phyloP scores from a whole-genome alignment of 106 monocot species.

The Dendrobium huoshanense region DNA sequence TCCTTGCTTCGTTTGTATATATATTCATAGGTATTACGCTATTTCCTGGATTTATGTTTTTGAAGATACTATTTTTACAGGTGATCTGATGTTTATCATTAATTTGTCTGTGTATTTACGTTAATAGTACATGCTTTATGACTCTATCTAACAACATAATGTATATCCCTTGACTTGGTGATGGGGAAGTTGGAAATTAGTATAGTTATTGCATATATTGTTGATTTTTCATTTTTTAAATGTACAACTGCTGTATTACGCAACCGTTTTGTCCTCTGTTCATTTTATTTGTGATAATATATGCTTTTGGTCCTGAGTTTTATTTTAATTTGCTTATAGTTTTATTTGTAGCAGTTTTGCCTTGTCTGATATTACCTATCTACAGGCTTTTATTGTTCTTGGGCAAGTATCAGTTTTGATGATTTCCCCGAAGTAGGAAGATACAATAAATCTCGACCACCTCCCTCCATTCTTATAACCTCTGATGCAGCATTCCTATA shows the following conservation, averaged over 20 bases:
- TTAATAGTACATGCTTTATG: too few species aligned
- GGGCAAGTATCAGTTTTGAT: not conserved
- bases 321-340: not conserved
- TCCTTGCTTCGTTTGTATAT: not conserved
- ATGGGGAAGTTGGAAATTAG: too few species aligned
- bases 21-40: too few species aligned
- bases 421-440: slow-evolving; percentile 21
- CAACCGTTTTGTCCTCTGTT: not conserved
- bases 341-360: not conserved
- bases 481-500: not conserved
- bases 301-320: not conserved
- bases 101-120: not conserved
- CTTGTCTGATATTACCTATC: not conserved
- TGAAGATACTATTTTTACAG: not conserved
- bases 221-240: not conserved
- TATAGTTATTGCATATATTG: too few species aligned
- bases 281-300: not conserved
- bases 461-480: not conserved
- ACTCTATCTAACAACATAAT: too few species aligned
- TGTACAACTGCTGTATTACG: not conserved
- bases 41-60: not conserved
- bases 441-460: too few species aligned
- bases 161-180: too few species aligned
- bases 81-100: not conserved
- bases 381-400: slow-evolving; percentile 11